phyloP scores from a whole-genome alignment of 805 yeast genomes.

The Wickerhamomyces alni region DNA sequence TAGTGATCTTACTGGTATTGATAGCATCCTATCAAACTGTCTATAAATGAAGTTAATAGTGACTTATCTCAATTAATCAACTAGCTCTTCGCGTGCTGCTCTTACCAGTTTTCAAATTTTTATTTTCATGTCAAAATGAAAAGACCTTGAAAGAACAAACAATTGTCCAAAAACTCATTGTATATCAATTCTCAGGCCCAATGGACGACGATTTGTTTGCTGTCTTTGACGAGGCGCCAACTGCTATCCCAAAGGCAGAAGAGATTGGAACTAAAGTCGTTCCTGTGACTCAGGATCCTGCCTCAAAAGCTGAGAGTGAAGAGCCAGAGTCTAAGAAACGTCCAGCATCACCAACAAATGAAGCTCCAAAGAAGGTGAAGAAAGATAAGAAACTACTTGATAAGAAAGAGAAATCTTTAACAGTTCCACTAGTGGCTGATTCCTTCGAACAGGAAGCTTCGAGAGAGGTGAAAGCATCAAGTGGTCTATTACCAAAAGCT shows the following conservation, averaged over 20 bases:
- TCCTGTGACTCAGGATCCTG: constrained; percentile 3
- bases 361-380: constrained; percentile 13
- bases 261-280: constrained; percentile 2
- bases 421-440: constrained; percentile 77
- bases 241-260: constrained; percentile 20
- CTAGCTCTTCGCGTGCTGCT: background rate
- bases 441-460: constrained; percentile 84
- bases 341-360: constrained; percentile 15
- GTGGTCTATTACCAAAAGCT: constrained; percentile 50
- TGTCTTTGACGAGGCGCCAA: constrained; percentile 54
- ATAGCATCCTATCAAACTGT: too few species aligned
- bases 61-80: too few species aligned
- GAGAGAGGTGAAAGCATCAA: constrained; percentile 79
- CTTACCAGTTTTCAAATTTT: background rate
- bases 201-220: constrained; percentile 51
- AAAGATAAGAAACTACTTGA: constrained; percentile 27
- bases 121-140: background rate
- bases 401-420: constrained; percentile 38
- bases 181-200: too few species aligned
- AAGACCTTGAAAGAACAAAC: too few species aligned
- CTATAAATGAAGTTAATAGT: too few species aligned
- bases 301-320: constrained; percentile 4
- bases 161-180: too few species aligned
- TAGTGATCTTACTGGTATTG: too few species aligned
- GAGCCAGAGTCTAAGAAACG: constrained; percentile 23